Evolutionary conservation across 192 early-diverging fungal genomes (phyloP), one percentile per base, ranked within the genome.

Genomic region (Coemansia sp.): DNA sequence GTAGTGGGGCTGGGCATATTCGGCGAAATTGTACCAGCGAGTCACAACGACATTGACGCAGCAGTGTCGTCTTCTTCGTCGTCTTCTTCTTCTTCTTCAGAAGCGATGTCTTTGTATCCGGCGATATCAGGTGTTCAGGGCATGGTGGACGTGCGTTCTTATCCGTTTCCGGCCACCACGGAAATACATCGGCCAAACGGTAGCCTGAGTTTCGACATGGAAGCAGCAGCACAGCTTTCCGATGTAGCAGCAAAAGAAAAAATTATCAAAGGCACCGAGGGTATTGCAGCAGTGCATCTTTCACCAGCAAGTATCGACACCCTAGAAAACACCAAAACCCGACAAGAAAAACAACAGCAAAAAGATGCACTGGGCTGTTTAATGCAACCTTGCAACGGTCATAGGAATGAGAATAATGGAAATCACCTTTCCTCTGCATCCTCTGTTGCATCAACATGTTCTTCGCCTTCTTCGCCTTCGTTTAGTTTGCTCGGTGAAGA

Each of bases 151-250:
- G 30, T 55, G 7, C 28, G 17, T 7, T 12, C 28, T 11, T 55
- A 55, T 55, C 52, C 52, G 52, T 30, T 55, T 55, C 31, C 52
- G 2, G 1, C 52, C 7, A 30, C 7, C 30, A 30, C 31, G 52
- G 11, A 55, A 25, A 11, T 31, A 0, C 28, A 25, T 30, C 12
- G 52, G 28, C 52, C 28, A 30, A 30, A 30, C 1, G n/a, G 8
- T 30, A 30, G 52, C 30, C 28, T 45, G 42, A 12, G 20, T 10
- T 54, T 54, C 28, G 51, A 55, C 52, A 55, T 55, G 52, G 52
- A 55, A 4, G 16, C 28, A 12, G 25, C 52, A 7, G 52, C 51
- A 18, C n/a, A 28, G 51, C 51, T 54, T 8, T 54, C 51, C 7
- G 51, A 54, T 5, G 51, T 54, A 18, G 10, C 22, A 16, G 51